A percentile compares a stretch with the other conserved stretches of the same genome.
Evolutionary conservation across 2,329 filamentous ascomycete species (phyloP).

Genomic region (Xylariaceae sp.): DNA sequence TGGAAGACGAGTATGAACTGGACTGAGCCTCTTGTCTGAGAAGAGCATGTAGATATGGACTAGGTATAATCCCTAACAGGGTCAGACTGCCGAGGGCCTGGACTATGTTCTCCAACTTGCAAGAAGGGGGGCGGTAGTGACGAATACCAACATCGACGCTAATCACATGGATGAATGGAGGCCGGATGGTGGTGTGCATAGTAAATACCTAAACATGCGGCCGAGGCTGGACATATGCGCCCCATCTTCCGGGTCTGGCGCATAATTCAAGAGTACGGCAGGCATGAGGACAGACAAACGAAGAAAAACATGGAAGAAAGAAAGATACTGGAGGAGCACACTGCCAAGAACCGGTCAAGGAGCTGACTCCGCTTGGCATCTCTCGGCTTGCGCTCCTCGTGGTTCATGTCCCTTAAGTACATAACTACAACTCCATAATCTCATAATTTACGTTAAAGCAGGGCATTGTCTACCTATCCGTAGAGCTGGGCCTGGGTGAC

Average conservation of each 20-base stretch:
- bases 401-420: no score
- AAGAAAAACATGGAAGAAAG: background rate
- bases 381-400: no score
- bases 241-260: background rate
- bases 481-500: no score
- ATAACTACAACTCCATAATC: no score
- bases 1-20: background rate
- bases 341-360: constrained; percentile 5
- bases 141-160: background rate
- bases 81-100: background rate
- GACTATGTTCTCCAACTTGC: background rate
- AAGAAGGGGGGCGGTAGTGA: constrained; percentile 10
- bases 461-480: no score
- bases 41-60: background rate
- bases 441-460: no score
- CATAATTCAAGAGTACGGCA: no score
- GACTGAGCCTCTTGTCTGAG: background rate
- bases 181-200: background rate
- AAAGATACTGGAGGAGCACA: background rate
- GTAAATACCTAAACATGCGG: constrained; percentile 11
- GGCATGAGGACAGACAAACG: no score
- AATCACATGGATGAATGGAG: no score
- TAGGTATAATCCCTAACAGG: no score
- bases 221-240: constrained; percentile 14
- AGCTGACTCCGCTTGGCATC: constrained; percentile 12